A percentile compares a stretch with the other conserved stretches of the same genome.
Evolutionary conservation across 768 basidiomycete genomes (phyloP).

Genomic region (Trametes maxima): DNA sequence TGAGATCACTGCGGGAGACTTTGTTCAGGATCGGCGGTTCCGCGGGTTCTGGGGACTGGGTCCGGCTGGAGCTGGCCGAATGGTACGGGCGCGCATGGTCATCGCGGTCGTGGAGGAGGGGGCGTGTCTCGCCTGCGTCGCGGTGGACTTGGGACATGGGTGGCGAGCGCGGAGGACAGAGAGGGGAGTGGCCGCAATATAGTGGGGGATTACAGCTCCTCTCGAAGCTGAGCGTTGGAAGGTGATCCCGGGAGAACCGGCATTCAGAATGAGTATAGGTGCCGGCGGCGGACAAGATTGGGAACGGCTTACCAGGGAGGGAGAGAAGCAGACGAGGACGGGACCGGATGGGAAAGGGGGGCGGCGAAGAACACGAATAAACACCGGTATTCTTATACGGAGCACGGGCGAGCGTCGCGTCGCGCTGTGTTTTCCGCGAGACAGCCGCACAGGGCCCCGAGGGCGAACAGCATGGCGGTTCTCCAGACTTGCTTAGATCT

Average conservation of each 20-base stretch:
- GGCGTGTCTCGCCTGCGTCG: slow-evolving; percentile 54
- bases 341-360: neutral
- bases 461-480: neutral
- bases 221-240: slow-evolving; percentile 16
- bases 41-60: slow-evolving; percentile 9
- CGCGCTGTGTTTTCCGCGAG: slow-evolving; percentile 2
- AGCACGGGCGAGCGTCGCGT: neutral
- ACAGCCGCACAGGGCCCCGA: neutral
- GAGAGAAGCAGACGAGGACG: slow-evolving; percentile 6
- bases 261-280: slow-evolving; percentile 6
- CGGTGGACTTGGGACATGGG: slow-evolving; percentile 43
- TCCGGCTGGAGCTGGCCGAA: slow-evolving; percentile 6
- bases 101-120: slow-evolving; percentile 50
- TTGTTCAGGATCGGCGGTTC: slow-evolving; percentile 37
- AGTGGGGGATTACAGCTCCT: slow-evolving; percentile 23
- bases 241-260: slow-evolving; percentile 19
- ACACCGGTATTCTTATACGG: slow-evolving; percentile 10
- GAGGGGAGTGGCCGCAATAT: slow-evolving; percentile 4
- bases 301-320: slow-evolving; percentile 8
- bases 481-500: neutral
- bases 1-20: slow-evolving; percentile 54
- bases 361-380: slow-evolving; percentile 2
- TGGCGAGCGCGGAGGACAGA: neutral
- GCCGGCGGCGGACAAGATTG: slow-evolving; percentile 2
- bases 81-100: slow-evolving; percentile 34